These are phyloP conservation scores for Sporothrix variecibatus DNA, from an alignment of 2,329 filamentous ascomycete species.

Conservation along the genomic window DNA sequence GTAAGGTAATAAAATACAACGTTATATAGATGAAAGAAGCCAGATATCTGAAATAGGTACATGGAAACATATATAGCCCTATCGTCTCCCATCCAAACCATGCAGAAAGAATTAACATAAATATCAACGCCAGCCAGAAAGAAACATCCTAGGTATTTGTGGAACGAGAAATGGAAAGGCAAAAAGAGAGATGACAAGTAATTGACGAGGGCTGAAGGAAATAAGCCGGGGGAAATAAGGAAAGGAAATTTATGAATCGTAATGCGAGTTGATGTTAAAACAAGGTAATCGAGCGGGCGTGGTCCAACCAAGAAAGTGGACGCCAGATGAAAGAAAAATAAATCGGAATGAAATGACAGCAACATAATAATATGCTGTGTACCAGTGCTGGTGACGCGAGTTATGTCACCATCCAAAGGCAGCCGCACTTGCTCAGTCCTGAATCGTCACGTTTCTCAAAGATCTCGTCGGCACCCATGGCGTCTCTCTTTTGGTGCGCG, in stretches of 20 bases:
- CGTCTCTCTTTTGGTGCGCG: constrained; percentile 12
- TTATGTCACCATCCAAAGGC: constrained; percentile 55
- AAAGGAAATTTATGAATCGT: neutral
- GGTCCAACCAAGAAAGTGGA: neutral
- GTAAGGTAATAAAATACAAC: neutral
- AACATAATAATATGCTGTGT: neutral
- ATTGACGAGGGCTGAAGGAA: too few species aligned
- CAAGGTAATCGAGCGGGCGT: too few species aligned
- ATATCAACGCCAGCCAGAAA: neutral
- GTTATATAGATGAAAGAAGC: too few species aligned
- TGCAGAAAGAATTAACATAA: neutral
- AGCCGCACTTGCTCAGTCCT: constrained; percentile 55
- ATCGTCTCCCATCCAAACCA: neutral
- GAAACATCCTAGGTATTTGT: constrained; percentile 3
- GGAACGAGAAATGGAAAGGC: neutral
- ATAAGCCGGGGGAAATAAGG: too few species aligned
- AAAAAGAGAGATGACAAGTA: neutral
- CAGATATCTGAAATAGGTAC: neutral
- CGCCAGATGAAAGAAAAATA: neutral
- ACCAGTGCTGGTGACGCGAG: neutral
- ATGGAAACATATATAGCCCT: neutral
- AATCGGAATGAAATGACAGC: neutral
- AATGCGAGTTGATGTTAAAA: neutral
- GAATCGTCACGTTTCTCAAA: constrained; percentile 31
- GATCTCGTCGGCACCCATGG: constrained; percentile 7